phyloP scores from a whole-genome alignment of 257 asterid genomes.

The Anisodus acutangulus region DNA sequence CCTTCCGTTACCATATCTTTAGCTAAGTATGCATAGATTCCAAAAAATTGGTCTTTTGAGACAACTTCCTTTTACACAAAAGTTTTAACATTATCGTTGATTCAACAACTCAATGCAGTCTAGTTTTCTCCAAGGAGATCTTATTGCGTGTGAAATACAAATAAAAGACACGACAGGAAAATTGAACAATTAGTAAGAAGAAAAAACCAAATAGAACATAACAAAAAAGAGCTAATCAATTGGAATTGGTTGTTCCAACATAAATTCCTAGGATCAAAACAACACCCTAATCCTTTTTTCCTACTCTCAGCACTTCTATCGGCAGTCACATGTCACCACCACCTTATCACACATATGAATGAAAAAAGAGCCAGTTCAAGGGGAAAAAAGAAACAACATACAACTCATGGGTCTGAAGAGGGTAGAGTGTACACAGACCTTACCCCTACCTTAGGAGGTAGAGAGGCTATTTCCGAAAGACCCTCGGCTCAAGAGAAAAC shows the following conservation, averaged over 20 bases:
- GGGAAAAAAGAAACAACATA: not conserved
- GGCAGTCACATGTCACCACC: not conserved
- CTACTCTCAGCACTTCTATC: not conserved
- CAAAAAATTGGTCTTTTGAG: not conserved
- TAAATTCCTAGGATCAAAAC: not conserved
- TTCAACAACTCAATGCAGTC: not conserved
- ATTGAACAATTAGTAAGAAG: not conserved
- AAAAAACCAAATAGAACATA: not conserved
- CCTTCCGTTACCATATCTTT: not conserved
- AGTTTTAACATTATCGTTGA: not conserved
- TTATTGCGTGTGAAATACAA: not conserved
- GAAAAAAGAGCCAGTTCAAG: not conserved
- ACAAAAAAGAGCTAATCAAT: not conserved
- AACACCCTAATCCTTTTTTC: conserved; percentile 20
- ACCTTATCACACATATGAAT: not conserved
- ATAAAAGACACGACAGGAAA: not conserved
- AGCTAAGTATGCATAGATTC: conserved; percentile 11
- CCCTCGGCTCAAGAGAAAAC: no score
- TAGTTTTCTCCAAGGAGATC: conserved; percentile 8
- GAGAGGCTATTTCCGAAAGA: no score
- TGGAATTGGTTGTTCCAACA: conserved; percentile 15
- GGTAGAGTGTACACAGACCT: no score
- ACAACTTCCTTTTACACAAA: not conserved
- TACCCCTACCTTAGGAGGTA: no score
- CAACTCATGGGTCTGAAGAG: no score